Evolutionary conservation across 257 asterid genomes (phyloP), one percentile per base, ranked within the genome.

Genomic region (Solanum piurae): DNA sequence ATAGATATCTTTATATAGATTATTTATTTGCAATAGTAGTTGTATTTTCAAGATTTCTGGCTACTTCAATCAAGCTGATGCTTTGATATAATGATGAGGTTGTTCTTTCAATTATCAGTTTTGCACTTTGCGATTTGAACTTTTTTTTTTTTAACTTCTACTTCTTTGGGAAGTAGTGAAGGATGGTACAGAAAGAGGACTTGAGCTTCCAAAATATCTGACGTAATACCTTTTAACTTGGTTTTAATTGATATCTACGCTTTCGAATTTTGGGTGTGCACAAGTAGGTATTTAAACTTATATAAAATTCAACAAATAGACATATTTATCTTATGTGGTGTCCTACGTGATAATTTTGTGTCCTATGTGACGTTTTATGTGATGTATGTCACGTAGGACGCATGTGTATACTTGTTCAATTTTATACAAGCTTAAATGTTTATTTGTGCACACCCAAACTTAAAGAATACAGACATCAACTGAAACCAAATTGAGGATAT

Each of bases 1-100:
- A 23, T 88, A 88, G 88, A 71, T 37, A 38, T 84, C 49, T 34
- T 72, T 72, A 4, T 73, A 87, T 88, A 84, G 86, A 74, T 87
- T 86, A 46, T 86, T 88, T 84, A 79, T 64, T 64, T 76, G 77
- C 16, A 40, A 9, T 33, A 38, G 21, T 37, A 34, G 49, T 40
- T 86, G 66, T 49, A 72, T 73, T 64, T 64, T 86, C 69, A 18
- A 33, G 20, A 21, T 49, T 49, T 82, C 86, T 49, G 42, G 42
- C 40, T 44, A 27, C 66, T 44, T 75, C 52, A 23, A 75, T 23
- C 83, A 10, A 79, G 64, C 18, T 16, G 62, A 79, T 49, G 42
- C n/a, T 79, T 77, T 79, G 58, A 79, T 27, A 44, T 44, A 42
- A 4, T 31, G 77, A 34, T 34, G 16, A 36, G 29, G 16, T 9